These are phyloP conservation scores for Naganishia sp. DNA, from an alignment of 1,284 basidiomycete species.

Conservation along the genomic window DNA sequence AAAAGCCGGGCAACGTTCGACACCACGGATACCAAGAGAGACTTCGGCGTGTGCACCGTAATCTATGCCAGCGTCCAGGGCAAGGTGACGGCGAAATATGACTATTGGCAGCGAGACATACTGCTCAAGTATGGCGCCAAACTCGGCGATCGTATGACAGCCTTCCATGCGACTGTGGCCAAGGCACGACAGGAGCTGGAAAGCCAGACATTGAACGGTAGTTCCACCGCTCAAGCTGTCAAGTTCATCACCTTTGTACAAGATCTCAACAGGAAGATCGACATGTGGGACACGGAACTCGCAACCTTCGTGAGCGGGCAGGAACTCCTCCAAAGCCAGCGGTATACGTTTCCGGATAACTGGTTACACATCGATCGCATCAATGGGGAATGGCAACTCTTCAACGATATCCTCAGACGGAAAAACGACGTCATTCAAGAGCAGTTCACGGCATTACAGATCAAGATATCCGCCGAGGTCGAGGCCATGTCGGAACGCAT, in stretches of 20 bases:
- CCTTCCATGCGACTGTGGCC: constrained; percentile 86
- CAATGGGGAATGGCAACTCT: constrained; percentile 95
- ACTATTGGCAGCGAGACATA: constrained; percentile 95
- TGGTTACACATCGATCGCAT: constrained; percentile 99
- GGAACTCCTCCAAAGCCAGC: constrained; percentile 93
- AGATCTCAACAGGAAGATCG: constrained; percentile 94
- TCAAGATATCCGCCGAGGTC: constrained; percentile 99
- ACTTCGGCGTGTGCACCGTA: constrained; percentile 89
- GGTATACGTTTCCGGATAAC: constrained; percentile 93
- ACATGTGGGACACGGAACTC: constrained; percentile 96
- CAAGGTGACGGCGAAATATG: constrained; percentile 97
- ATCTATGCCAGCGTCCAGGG: constrained; percentile 98
- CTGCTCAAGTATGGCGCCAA: constrained; percentile 87
- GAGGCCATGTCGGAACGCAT: constrained; percentile 95
- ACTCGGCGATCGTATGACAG: constrained; percentile 91
- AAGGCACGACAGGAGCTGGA: constrained; percentile 94
- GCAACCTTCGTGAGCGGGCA: constrained; percentile 90
- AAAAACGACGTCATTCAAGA: constrained; percentile 99
- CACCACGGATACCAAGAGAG: constrained; percentile 87
- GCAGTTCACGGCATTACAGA: constrained; percentile 85
- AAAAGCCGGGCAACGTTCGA: constrained; percentile 94
- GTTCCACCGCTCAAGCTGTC: constrained; percentile 89
- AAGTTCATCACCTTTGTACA: constrained; percentile 99
- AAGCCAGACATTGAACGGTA: constrained; percentile 71
- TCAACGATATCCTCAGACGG: constrained; percentile 94